Evolutionary conservation across 2,329 filamentous ascomycete genomes (phyloP).

Genomic region (Sporothrix schenckii): DNA sequence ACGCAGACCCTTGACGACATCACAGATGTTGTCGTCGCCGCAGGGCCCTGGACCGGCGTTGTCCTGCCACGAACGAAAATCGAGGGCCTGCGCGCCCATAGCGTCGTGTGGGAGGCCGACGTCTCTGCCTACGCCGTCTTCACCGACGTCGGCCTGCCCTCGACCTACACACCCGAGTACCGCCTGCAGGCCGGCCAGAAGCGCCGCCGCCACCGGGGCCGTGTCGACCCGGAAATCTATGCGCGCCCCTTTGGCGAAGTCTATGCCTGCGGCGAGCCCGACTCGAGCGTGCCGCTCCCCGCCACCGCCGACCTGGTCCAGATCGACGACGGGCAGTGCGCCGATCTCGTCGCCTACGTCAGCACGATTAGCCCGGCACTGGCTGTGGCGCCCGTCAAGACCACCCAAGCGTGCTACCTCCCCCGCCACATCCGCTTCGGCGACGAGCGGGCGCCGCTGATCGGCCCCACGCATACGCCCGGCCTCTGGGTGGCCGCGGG

Average conservation of each 20-base stretch:
- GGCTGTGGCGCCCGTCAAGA: conserved; percentile 67
- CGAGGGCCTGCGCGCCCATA: conserved; percentile 64
- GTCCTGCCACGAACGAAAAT: conserved; percentile 62
- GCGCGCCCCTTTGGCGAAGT: conserved; percentile 85
- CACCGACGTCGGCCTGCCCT: conserved; percentile 77
- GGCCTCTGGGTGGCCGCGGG: conserved; percentile 83
- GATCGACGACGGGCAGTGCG: conserved; percentile 74
- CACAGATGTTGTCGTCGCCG: conserved; percentile 59
- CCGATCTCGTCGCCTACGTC: conserved; percentile 83
- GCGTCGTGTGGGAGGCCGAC: conserved; percentile 64
- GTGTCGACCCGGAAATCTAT: conserved; percentile 89
- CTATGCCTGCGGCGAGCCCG: conserved; percentile 91
- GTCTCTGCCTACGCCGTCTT: conserved; percentile 80
- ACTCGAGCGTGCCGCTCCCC: conserved; percentile 73
- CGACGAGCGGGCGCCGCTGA: conserved; percentile 68
- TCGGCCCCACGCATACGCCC: conserved; percentile 72
- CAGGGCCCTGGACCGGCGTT: conserved; percentile 65
- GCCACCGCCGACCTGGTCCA: conserved; percentile 73
- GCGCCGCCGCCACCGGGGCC: conserved; percentile 59
- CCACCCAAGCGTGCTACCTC: conserved; percentile 89
- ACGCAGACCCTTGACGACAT: conserved; percentile 48
- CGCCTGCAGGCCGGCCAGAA: conserved; percentile 53
- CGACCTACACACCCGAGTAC: conserved; percentile 61
- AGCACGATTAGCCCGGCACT: conserved; percentile 66
- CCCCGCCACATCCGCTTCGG: conserved; percentile 70